Conservation (phyloP, 2,329 filamentous ascomycete species). For the Colletotrichum chrysophilum region DNA sequence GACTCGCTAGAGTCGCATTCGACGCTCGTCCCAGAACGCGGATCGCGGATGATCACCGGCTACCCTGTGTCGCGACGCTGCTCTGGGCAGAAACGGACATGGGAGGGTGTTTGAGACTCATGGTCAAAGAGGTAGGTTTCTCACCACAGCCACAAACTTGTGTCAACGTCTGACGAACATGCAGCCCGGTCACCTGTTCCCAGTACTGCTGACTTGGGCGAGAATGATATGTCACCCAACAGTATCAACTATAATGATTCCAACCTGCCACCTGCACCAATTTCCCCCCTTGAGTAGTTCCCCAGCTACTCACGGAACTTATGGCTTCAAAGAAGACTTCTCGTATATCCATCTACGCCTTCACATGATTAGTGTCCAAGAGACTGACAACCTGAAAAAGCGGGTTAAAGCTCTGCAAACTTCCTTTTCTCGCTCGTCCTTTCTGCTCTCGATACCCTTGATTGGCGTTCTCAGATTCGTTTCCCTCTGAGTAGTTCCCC, state of each 20-base stretch:
- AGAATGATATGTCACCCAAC: not conserved
- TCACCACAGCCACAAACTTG: not conserved
- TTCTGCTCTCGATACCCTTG: not conserved
- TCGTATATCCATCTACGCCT: not conserved
- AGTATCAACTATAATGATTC: not conserved
- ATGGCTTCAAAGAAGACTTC: not conserved
- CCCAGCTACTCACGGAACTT: not conserved
- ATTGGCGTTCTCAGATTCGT: not conserved
- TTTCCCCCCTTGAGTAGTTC: slow-evolving; percentile 6
- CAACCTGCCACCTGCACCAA: not conserved
- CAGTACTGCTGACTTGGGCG: not conserved
- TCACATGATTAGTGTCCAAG: not conserved
- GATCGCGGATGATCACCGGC: not conserved
- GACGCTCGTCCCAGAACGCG: not conserved
- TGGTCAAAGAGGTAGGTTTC: not conserved
- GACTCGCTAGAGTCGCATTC: not conserved
- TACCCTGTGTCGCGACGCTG: not conserved
- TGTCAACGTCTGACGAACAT: not conserved
- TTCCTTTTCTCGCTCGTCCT: not conserved
- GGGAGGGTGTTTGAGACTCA: not conserved
- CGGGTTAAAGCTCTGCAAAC: fast-evolving
- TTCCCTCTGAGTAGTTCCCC: too few species aligned
- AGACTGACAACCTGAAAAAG: not conserved
- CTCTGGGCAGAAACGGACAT: not conserved
- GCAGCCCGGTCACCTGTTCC: not conserved